These are phyloP conservation scores for Beauveria asiatica DNA, from an alignment of 2,329 filamentous ascomycete species.

Conservation along the genomic window DNA sequence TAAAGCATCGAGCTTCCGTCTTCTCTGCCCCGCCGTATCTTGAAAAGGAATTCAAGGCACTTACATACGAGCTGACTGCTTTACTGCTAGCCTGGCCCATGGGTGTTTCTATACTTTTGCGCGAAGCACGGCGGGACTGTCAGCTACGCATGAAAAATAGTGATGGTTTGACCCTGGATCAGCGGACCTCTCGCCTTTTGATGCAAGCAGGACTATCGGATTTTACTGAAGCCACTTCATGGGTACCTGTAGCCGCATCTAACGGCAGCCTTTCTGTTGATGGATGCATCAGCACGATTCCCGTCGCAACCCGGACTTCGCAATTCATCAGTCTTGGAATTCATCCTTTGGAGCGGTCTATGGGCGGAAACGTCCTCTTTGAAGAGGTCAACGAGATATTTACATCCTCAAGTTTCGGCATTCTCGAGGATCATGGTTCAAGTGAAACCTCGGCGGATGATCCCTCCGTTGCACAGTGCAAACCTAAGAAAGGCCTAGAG, in stretches of 20 bases:
- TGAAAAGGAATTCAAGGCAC: constrained; percentile 54
- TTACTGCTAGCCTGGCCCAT: constrained; percentile 63
- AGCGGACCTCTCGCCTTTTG: constrained; percentile 42
- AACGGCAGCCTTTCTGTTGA: constrained; percentile 52
- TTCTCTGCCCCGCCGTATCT: constrained; percentile 41
- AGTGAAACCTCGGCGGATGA: constrained; percentile 9
- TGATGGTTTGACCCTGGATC: constrained; percentile 15
- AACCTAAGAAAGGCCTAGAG: constrained; percentile 59
- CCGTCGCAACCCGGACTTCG: constrained; percentile 59
- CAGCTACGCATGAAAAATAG: constrained; percentile 28
- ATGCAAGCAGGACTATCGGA: constrained; percentile 56
- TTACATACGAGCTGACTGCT: constrained; percentile 51
- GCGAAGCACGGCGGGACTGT: constrained; percentile 36
- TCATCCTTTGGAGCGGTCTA: constrained; percentile 49
- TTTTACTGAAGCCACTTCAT: constrained; percentile 43
- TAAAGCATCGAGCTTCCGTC: constrained; percentile 63
- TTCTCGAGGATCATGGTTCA: constrained; percentile 39
- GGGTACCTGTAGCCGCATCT: constrained; percentile 64
- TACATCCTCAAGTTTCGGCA: constrained; percentile 66
- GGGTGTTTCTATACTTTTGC: constrained; percentile 48
- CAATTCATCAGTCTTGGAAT: constrained; percentile 81
- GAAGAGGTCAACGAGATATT: constrained; percentile 74
- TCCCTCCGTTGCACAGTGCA: constrained; percentile 17
- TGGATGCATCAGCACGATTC: constrained; percentile 63
- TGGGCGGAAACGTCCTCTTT: constrained; percentile 58